Evolutionary conservation across 139 green algal genomes (phyloP).

Genomic region (Ettlia oleoabundans): DNA sequence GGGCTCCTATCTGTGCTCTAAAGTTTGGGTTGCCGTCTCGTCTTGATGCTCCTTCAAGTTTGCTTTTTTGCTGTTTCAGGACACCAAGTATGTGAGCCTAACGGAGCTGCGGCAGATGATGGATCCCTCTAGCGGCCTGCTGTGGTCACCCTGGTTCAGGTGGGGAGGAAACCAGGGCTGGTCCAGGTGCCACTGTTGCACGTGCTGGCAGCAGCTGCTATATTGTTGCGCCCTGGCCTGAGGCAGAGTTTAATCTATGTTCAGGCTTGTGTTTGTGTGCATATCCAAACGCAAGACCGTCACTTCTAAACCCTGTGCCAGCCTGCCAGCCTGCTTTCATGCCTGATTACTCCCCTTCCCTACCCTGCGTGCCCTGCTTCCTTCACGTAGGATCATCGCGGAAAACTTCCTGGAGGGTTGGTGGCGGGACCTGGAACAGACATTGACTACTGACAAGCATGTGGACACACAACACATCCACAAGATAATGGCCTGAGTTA

Average conservation of each 20-base stretch:
- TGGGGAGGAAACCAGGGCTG: background rate
- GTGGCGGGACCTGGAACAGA: slow-evolving; percentile 84
- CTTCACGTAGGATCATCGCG: slow-evolving; percentile 76
- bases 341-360: background rate
- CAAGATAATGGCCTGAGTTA: slow-evolving; percentile 26
- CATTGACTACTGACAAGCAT: slow-evolving; percentile 52
- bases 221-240: too few relatives aligned
- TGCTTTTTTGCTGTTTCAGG: background rate
- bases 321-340: background rate
- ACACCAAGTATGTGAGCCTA: slow-evolving; percentile 66
- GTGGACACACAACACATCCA: slow-evolving; percentile 69
- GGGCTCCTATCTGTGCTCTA: background rate
- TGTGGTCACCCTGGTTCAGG: slow-evolving; percentile 95
- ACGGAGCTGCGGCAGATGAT: slow-evolving; percentile 82
- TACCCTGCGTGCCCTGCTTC: background rate
- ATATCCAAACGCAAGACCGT: too few relatives aligned
- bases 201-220: too few relatives aligned
- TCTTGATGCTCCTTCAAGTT: background rate
- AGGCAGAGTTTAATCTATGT: too few relatives aligned
- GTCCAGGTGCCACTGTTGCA: background rate
- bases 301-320: background rate
- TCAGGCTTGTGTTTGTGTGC: too few relatives aligned
- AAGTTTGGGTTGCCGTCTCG: background rate
- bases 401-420: slow-evolving; percentile 84
- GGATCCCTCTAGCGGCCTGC: slow-evolving; percentile 61